A percentile compares a stretch with the other conserved stretches of the same genome.
Evolutionary conservation across 2,329 filamentous ascomycete species (phyloP).

Genomic region (Thelonectria discophora): DNA sequence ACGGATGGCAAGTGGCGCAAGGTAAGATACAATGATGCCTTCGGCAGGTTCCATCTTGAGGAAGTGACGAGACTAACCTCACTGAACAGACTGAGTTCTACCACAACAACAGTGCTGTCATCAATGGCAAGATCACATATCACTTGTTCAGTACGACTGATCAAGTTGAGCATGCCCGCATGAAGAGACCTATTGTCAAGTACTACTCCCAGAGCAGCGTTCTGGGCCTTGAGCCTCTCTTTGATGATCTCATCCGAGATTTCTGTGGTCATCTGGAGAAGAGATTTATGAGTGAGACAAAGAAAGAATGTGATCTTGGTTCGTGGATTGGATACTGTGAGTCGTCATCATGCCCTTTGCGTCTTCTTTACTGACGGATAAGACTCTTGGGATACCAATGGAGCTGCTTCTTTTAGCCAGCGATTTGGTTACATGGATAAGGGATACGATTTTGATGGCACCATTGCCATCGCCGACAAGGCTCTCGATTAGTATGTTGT

Average conservation of each 20-base stretch:
- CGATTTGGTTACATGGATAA: constrained; percentile 54
- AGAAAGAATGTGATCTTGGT: constrained; percentile 24
- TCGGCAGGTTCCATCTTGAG: too few relatives aligned
- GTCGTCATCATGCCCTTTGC: background rate
- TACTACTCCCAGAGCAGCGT: constrained; percentile 40
- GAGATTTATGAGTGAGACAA: constrained; percentile 23
- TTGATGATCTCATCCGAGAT: constrained; percentile 43
- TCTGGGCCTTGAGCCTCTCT: constrained; percentile 37
- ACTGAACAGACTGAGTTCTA: constrained; percentile 32
- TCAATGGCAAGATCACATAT: constrained; percentile 38
- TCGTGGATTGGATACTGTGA: constrained; percentile 30
- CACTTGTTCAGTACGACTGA: constrained; percentile 39
- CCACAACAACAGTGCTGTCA: constrained; percentile 36
- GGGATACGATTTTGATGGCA: constrained; percentile 49
- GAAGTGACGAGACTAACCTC: background rate
- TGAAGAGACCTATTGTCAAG: constrained; percentile 41
- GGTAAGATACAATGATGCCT: constrained; percentile 26
- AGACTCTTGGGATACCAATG: constrained; percentile 54
- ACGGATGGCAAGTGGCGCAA: constrained; percentile 46
- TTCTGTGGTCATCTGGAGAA: constrained; percentile 28
- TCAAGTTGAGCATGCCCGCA: constrained; percentile 33
- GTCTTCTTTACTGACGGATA: too few relatives aligned
- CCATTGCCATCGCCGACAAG: constrained; percentile 45
- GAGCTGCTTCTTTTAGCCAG: constrained; percentile 52
- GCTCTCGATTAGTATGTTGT: constrained; percentile 31